A percentile compares a stretch with the other conserved stretches of the same genome.
Evolutionary conservation across 306 rosid species (phyloP).

Genomic region (Medicago truncatula): DNA sequence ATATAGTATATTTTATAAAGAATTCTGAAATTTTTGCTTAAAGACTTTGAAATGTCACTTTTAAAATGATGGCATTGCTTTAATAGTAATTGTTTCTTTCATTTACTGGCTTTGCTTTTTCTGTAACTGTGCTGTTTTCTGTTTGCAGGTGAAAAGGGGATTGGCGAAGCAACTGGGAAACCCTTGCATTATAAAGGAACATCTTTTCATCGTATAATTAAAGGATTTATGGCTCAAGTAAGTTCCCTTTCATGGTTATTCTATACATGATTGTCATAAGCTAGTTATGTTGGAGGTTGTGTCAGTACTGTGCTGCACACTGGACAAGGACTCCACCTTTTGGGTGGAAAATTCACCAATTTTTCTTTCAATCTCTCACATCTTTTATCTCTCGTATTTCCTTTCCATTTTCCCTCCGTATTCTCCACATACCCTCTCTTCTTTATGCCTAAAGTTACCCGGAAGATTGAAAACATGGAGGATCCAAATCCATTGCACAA

Average conservation of each 20-base stretch:
- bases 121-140: constrained; percentile 35
- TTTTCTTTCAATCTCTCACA: no score
- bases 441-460: no score
- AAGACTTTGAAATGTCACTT: background rate
- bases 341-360: no score
- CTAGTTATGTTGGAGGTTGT: constrained; percentile 14
- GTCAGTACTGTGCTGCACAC: constrained; percentile 8
- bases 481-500: background rate
- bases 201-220: constrained; percentile 80
- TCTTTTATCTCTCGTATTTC: no score
- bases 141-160: constrained; percentile 85
- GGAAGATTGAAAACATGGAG: no score
- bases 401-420: no score
- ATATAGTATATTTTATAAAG: background rate
- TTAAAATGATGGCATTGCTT: constrained; percentile 22
- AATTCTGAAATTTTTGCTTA: background rate
- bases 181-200: constrained; percentile 92
- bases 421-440: no score
- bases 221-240: constrained; percentile 99
- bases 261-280: constrained; percentile 28
- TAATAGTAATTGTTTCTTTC: constrained; percentile 3
- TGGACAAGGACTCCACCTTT: no score
- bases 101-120: constrained; percentile 2
- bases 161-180: constrained; percentile 80
- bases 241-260: constrained; percentile 45